A percentile compares a stretch with the other conserved stretches of the same genome.
Evolutionary conservation across 2,329 filamentous ascomycete genomes (phyloP).

Genomic region (Neodidymelliopsis sp.): DNA sequence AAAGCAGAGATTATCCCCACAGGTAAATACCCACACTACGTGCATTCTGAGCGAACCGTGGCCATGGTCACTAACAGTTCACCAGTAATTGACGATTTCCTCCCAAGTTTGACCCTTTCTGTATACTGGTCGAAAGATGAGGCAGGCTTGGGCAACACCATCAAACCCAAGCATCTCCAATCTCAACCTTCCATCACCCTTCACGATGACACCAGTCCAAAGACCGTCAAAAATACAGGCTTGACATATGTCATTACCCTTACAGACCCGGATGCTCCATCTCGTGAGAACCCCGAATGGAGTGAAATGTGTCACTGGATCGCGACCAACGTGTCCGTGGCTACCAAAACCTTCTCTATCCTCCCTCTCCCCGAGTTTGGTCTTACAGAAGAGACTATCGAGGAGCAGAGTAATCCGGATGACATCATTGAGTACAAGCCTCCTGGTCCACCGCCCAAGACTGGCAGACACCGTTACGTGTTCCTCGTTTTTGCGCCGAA

Average conservation of each 20-base stretch:
- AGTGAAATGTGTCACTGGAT: slow-evolving; percentile 67
- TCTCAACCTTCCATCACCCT: slow-evolving; percentile 52
- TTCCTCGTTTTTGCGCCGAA: slow-evolving; percentile 59
- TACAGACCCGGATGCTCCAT: slow-evolving; percentile 67
- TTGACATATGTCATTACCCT: slow-evolving; percentile 59
- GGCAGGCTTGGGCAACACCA: slow-evolving; percentile 61
- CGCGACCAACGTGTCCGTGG: slow-evolving; percentile 47
- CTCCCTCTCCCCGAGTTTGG: slow-evolving; percentile 37
- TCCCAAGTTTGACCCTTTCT: slow-evolving; percentile 60
- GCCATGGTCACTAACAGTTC: slow-evolving; percentile 7
- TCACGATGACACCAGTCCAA: slow-evolving; percentile 39
- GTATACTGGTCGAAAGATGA: slow-evolving; percentile 56
- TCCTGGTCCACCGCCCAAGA: slow-evolving; percentile 63
- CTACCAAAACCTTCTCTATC: slow-evolving; percentile 29
- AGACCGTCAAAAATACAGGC: slow-evolving; percentile 24
- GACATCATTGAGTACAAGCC: slow-evolving; percentile 61
- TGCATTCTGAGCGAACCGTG: neutral
- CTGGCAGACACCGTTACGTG: slow-evolving; percentile 65
- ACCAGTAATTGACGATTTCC: slow-evolving; percentile 66
- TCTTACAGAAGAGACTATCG: slow-evolving; percentile 9
- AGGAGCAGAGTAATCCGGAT: slow-evolving; percentile 29
- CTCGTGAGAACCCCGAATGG: slow-evolving; percentile 61
- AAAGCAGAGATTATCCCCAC: slow-evolving; percentile 52
- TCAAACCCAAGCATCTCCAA: slow-evolving; percentile 55
- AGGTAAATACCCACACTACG: slow-evolving; percentile 31